These are phyloP conservation scores for Fusarium algeriense DNA, from an alignment of 2,329 filamentous ascomycete genomes.

Conservation along the genomic window DNA sequence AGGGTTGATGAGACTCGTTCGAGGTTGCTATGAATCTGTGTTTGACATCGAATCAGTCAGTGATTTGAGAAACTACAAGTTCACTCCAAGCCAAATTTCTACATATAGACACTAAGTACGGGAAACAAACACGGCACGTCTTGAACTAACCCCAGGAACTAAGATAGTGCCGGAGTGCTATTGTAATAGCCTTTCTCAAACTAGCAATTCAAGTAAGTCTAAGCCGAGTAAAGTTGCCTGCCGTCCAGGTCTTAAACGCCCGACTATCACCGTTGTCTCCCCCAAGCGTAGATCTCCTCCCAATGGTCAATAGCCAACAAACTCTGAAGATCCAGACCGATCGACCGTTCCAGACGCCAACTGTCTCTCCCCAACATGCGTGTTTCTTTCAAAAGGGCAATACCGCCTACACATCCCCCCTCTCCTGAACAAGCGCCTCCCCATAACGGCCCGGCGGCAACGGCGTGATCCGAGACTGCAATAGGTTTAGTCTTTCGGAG, in stretches of 20 bases:
- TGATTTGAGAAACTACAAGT: neutral
- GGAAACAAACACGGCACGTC: neutral
- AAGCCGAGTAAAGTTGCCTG: neutral
- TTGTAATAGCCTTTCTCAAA: neutral
- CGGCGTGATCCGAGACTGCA: constrained; percentile 6
- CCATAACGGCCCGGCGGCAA: constrained; percentile 30
- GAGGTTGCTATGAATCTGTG: neutral
- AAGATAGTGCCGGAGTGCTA: neutral
- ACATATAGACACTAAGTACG: neutral
- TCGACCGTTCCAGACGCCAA: neutral
- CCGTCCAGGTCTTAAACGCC: too few species aligned
- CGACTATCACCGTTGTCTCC: neutral
- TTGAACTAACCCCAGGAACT: neutral
- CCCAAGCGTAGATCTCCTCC: neutral
- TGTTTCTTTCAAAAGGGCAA: constrained; percentile 7
- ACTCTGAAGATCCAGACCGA: neutral
- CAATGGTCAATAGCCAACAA: neutral
- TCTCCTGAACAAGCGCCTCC: neutral
- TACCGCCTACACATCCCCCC: neutral
- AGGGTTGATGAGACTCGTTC: neutral
- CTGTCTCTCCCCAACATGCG: neutral
- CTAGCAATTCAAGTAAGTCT: neutral
- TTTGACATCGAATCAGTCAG: neutral
- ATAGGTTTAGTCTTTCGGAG: constrained; percentile 9
- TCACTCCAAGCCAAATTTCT: neutral